phyloP scores from a whole-genome alignment of 2,329 filamentous ascomycete genomes.

The Kalmusia sp. region DNA sequence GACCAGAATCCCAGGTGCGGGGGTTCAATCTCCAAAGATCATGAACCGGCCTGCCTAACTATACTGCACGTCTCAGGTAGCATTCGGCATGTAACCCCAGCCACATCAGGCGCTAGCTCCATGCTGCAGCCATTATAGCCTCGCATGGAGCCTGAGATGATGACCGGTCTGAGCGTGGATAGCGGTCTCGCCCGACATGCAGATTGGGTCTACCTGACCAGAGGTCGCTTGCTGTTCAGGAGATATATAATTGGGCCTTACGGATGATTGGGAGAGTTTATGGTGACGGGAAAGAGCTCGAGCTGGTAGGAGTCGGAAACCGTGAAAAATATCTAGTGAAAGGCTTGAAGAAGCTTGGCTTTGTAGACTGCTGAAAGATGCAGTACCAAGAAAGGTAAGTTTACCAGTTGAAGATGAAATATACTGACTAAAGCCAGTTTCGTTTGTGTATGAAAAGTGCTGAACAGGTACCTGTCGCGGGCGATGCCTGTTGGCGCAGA shows the following conservation, averaged over 20 bases:
- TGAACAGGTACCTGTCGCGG: no score
- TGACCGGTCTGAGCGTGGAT: slow-evolving; percentile 6
- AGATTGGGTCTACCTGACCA: neutral
- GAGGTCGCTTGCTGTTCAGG: neutral
- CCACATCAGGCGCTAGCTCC: slow-evolving; percentile 4
- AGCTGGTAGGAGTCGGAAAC: neutral
- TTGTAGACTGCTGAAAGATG: neutral
- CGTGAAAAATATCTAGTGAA: neutral
- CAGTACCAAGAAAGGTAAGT: no score
- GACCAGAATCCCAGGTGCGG: neutral
- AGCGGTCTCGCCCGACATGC: neutral
- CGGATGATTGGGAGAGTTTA: neutral
- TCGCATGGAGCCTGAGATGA: slow-evolving; percentile 5
- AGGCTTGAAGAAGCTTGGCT: neutral
- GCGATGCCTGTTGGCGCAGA: no score
- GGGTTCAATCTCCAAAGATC: neutral
- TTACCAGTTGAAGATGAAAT: neutral
- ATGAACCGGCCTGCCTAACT: neutral
- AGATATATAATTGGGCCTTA: slow-evolving; percentile 5
- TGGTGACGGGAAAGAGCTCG: neutral
- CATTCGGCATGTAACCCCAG: slow-evolving; percentile 5
- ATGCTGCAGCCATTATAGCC: neutral
- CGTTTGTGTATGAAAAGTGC: no score
- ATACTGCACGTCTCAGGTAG: slow-evolving; percentile 4
- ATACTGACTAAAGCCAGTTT: no score